phyloP scores from a whole-genome alignment of 2,329 filamentous ascomycete genomes.

The Whalleya microplaca region DNA sequence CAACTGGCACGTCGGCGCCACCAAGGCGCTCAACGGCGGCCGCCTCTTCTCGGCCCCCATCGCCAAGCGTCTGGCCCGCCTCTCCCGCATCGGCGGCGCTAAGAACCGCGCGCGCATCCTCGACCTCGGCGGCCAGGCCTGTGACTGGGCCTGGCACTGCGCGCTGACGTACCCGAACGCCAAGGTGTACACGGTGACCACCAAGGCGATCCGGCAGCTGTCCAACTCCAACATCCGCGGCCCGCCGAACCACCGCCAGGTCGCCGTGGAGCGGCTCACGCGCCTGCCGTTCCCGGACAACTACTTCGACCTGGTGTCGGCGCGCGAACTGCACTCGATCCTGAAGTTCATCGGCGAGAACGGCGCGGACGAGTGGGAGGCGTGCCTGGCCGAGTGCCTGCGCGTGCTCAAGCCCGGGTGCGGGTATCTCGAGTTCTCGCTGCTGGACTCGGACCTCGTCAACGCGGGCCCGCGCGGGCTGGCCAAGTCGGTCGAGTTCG shows the following conservation, averaged over 20 bases:
- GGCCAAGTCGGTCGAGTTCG: constrained; percentile 88
- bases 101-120: constrained; percentile 70
- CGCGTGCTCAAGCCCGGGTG: constrained; percentile 92
- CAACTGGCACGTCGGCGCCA: constrained; percentile 64
- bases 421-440: constrained; percentile 86
- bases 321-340: constrained; percentile 81
- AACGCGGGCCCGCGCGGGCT: constrained; percentile 79
- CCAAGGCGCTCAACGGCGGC: constrained; percentile 66
- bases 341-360: constrained; percentile 74
- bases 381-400: constrained; percentile 82
- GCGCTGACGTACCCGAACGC: constrained; percentile 83
- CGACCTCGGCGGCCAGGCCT: constrained; percentile 84
- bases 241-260: constrained; percentile 83
- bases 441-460: constrained; percentile 89
- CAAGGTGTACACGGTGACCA: constrained; percentile 86
- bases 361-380: constrained; percentile 82
- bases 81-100: constrained; percentile 53
- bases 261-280: constrained; percentile 76
- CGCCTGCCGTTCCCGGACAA: constrained; percentile 82
- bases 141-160: constrained; percentile 96
- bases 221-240: constrained; percentile 78
- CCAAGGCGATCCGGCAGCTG: constrained; percentile 69
- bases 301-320: constrained; percentile 90
- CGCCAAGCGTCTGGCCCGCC: constrained; percentile 61
- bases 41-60: constrained; percentile 66